A percentile compares a stretch with the other conserved stretches of the same genome.
These are phyloP conservation scores for Blastocystis sp. DNA, from an alignment of 352 stramenopile species.

Conservation along the genomic window DNA sequence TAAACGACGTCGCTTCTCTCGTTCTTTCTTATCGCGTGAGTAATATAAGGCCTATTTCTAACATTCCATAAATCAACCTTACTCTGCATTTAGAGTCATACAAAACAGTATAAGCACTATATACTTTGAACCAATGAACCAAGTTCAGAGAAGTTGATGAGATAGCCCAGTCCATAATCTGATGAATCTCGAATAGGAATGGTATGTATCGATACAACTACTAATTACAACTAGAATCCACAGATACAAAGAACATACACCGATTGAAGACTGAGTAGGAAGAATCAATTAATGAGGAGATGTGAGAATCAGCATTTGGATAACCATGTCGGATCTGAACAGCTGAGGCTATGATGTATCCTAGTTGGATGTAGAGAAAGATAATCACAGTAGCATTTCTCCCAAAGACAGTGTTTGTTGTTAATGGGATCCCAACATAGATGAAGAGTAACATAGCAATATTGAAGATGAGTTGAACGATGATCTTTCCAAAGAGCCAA, in stretches of 20 bases:
- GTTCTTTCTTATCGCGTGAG: background rate
- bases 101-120: background rate
- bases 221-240: background rate
- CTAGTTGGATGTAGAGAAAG: constrained; percentile 5
- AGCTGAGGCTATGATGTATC: constrained; percentile 2
- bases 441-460: background rate
- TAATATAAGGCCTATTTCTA: background rate
- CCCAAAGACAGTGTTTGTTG: constrained; percentile 12
- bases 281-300: background rate
- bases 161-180: constrained; percentile 56
- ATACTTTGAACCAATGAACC: constrained; percentile 53
- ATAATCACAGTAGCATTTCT: background rate
- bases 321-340: constrained; percentile 23
- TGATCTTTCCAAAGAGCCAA: constrained; percentile 5
- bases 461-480: constrained; percentile 19
- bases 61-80: no score
- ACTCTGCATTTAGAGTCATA: constrained; percentile 46
- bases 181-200: constrained; percentile 61
- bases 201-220: constrained; percentile 60
- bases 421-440: background rate
- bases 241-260: constrained; percentile 15
- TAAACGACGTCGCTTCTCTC: constrained; percentile 32
- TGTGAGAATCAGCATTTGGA: constrained; percentile 16
- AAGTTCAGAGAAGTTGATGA: constrained; percentile 23
- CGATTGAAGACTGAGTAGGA: constrained; percentile 39